A percentile compares a stretch with the other conserved stretches of the same genome.
Evolutionary conservation across 1,284 basidiomycete genomes (phyloP).

Genomic region (Sporisorium reilianum): DNA sequence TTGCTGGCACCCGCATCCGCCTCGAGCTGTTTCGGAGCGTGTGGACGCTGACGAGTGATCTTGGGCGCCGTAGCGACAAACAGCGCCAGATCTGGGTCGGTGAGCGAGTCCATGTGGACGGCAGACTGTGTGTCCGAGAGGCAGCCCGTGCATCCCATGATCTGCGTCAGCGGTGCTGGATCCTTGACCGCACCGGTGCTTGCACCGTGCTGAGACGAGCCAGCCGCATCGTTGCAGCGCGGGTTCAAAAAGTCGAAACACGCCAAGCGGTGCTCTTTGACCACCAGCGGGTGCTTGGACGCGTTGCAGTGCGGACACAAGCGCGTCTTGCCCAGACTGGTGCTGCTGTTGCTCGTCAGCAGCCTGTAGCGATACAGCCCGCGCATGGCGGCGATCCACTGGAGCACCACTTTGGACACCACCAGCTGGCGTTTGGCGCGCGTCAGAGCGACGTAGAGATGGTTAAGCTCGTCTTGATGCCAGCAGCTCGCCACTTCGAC

Average conservation of each 20-base stretch:
- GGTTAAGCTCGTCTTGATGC: constrained; percentile 60
- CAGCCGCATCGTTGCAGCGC: constrained; percentile 12
- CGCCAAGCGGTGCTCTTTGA: constrained; percentile 29
- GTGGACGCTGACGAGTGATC: constrained; percentile 37
- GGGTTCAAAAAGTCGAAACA: constrained; percentile 47
- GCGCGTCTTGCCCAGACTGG: constrained; percentile 20
- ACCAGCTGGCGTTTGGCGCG: constrained; percentile 55
- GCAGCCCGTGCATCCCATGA: constrained; percentile 33
- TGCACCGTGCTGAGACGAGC: background rate
- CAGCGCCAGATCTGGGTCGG: constrained; percentile 27
- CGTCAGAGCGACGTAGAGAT: constrained; percentile 62
- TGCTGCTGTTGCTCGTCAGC: constrained; percentile 25
- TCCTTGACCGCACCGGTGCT: background rate
- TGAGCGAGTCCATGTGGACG: constrained; percentile 13
- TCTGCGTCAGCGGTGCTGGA: constrained; percentile 17
- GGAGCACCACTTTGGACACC: constrained; percentile 37
- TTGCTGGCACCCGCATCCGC: background rate
- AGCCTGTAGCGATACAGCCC: constrained; percentile 44
- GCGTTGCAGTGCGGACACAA: constrained; percentile 35
- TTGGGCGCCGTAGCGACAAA: constrained; percentile 39
- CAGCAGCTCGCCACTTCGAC: constrained; percentile 43
- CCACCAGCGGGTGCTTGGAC: constrained; percentile 32
- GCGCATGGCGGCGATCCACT: constrained; percentile 56
- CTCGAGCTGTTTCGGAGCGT: constrained; percentile 18
- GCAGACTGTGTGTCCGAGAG: constrained; percentile 14